A percentile compares a stretch with the other conserved stretches of the same genome.
These are phyloP conservation scores for Calocera viscosa DNA, from an alignment of 768 basidiomycete species.

Conservation along the genomic window DNA sequence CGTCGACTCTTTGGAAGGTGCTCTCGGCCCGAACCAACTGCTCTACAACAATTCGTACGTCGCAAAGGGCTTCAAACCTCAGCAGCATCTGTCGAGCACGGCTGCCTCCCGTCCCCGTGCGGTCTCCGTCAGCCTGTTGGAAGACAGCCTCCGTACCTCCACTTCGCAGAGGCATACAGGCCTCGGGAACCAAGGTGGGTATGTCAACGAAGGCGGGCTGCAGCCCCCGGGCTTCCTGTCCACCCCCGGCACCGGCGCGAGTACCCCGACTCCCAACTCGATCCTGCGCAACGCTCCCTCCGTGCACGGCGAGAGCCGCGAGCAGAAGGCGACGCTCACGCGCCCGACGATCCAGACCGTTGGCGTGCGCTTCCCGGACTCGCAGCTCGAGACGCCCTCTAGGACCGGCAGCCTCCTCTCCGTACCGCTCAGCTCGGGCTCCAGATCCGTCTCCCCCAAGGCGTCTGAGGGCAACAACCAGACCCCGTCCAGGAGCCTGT, in stretches of 20 bases:
- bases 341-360: slow-evolving; percentile 58
- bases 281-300: slow-evolving; percentile 13
- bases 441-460: slow-evolving; percentile 73
- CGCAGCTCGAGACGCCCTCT: slow-evolving; percentile 7
- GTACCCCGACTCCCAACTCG: slow-evolving; percentile 10
- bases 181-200: neutral
- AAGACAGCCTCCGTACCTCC: slow-evolving; percentile 14
- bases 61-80: slow-evolving; percentile 58
- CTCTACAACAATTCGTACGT: slow-evolving; percentile 39
- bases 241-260: neutral
- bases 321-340: slow-evolving; percentile 25
- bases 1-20: slow-evolving; percentile 46
- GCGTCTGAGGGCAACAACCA: slow-evolving; percentile 69
- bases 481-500: slow-evolving; percentile 87
- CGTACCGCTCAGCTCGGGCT: slow-evolving; percentile 31
- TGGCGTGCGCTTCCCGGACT: slow-evolving; percentile 34
- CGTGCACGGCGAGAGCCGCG: neutral
- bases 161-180: neutral
- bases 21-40: slow-evolving; percentile 38
- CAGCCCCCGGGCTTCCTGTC: slow-evolving; percentile 6
- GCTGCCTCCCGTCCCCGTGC: slow-evolving; percentile 54
- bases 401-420: slow-evolving; percentile 44
- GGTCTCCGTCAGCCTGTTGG: slow-evolving; percentile 56
- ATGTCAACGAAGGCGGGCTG: slow-evolving; percentile 6
- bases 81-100: slow-evolving; percentile 50